Evolutionary conservation across 2,329 filamentous ascomycete genomes (phyloP), one percentile per base, ranked within the genome.

Genomic region (Didymella sp.): DNA sequence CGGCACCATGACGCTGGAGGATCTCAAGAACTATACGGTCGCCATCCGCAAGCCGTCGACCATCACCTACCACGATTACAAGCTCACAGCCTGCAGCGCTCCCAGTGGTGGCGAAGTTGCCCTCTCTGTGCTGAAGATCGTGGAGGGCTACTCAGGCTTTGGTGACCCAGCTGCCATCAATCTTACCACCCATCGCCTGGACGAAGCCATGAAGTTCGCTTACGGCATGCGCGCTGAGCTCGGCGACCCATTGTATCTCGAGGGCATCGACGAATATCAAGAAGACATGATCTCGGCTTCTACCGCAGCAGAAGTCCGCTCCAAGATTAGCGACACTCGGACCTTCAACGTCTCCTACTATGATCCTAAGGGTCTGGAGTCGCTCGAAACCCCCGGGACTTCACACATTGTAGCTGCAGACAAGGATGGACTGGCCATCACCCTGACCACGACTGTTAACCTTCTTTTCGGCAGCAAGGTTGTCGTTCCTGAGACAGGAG

Each of bases 131-230:
- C 80, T 98, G 69, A 96, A 96, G 71, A 92, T 88, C 28, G 84
- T 97, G 75, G 89, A 94, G 74, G 89, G 90, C 17, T 96, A 92
- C 68, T 77, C 84, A 0, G 75, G 79, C 33, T 87, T 94, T 44
- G 87, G 85, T 17, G 77, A 85, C 1, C 76, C 79, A 1, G 78
- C 84, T 40, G 78, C 76, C 17, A 63, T 84, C 19, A 88, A 91
- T 64, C 78, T 96, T 0, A 91, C 88, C 33, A 89, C 88, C 0
- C 95, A 98, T 76, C 86, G 90, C 13, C 84, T 96, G 62, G 87
- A 92, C 69, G 95, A 98, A 80, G 89, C 92, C 12, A 91, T 96
- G 79, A 85, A 92, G 21, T 98, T 96, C 73, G 92, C 86, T 2
- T 98, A 97, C 72, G 92, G 89, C 33, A 75, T 81, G 66, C 87